Conservation (phyloP, 78 protist genomes). For the Tieghemostelium lacteum region DNA sequence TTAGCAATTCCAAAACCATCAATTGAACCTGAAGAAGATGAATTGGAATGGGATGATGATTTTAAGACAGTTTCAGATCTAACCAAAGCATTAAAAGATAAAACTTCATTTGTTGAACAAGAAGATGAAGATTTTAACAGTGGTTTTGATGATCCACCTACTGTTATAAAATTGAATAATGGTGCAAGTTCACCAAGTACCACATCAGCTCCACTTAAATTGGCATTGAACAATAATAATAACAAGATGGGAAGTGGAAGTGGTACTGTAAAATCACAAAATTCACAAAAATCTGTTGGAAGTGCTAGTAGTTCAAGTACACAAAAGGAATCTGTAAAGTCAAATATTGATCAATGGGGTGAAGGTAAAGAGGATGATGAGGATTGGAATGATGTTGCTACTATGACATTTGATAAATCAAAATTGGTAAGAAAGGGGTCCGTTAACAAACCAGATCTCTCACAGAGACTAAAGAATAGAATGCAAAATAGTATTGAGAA, state of each 20-base stretch:
- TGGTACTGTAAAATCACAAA: not conserved
- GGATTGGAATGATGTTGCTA: constrained; percentile 77
- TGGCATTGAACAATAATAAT: not conserved
- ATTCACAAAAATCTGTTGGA: not conserved
- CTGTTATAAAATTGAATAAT: constrained; percentile 39
- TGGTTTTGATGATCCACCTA: constrained; percentile 34
- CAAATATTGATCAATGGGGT: constrained; percentile 65
- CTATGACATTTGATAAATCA: constrained; percentile 27
- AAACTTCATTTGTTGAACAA: constrained; percentile 8
- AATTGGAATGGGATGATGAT: constrained; percentile 79
- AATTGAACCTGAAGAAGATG: constrained; percentile 36
- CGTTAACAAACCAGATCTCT: constrained; percentile 66
- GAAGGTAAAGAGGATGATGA: constrained; percentile 72
- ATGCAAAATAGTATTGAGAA: not conserved
- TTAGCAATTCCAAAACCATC: constrained; percentile 7
- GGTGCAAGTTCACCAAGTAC: not conserved
- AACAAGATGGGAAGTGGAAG: not conserved
- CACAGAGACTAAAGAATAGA: constrained; percentile 38
- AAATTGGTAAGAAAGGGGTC: constrained; percentile 60
- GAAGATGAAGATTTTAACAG: constrained; percentile 38
- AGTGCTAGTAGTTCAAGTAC: not conserved
- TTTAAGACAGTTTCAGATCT: constrained; percentile 76
- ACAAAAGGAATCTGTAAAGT: not conserved
- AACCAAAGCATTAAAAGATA: constrained; percentile 34
- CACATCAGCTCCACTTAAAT: not conserved